These are phyloP conservation scores for Galeopsis tetrahit DNA, from an alignment of 257 asterid species.

Conservation along the genomic window DNA sequence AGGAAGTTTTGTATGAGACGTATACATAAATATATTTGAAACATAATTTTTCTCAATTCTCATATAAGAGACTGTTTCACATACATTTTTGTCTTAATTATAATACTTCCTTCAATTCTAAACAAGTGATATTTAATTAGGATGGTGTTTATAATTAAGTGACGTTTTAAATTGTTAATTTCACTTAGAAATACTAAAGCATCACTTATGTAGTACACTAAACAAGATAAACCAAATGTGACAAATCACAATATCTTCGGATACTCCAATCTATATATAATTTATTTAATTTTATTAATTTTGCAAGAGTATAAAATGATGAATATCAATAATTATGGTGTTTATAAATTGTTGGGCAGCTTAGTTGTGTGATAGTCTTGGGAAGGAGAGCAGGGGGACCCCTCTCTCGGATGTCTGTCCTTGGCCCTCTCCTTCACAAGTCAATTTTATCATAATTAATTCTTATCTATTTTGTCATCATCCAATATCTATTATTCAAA, in stretches of 20 bases:
- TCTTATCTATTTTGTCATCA: slow-evolving; percentile 8
- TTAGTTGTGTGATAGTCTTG: slow-evolving; percentile 22
- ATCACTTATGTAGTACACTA: too few species aligned
- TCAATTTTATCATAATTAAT: slow-evolving; percentile 18
- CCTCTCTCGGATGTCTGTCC: slow-evolving; percentile 54
- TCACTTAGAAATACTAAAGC: too few species aligned
- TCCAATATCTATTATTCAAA: not conserved
- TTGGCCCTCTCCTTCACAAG: slow-evolving; percentile 8
- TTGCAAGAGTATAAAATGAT: not conserved
- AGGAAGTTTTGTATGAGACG: too few species aligned
- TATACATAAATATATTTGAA: too few species aligned
- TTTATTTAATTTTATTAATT: not conserved
- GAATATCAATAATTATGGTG: not conserved
- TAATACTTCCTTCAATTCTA: too few species aligned
- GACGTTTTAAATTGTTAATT: too few species aligned
- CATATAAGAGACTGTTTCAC: too few species aligned
- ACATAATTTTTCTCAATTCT: too few species aligned
- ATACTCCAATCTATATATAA: not conserved
- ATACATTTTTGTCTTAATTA: too few species aligned
- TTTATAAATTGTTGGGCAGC: slow-evolving; percentile 22
- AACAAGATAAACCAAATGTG: not conserved
- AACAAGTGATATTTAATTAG: too few species aligned
- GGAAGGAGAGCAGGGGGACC: slow-evolving; percentile 33
- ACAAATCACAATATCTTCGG: not conserved
- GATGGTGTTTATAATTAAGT: too few species aligned